These are phyloP conservation scores for Primulina tabacum DNA, from an alignment of 257 asterid species.

Conservation along the genomic window DNA sequence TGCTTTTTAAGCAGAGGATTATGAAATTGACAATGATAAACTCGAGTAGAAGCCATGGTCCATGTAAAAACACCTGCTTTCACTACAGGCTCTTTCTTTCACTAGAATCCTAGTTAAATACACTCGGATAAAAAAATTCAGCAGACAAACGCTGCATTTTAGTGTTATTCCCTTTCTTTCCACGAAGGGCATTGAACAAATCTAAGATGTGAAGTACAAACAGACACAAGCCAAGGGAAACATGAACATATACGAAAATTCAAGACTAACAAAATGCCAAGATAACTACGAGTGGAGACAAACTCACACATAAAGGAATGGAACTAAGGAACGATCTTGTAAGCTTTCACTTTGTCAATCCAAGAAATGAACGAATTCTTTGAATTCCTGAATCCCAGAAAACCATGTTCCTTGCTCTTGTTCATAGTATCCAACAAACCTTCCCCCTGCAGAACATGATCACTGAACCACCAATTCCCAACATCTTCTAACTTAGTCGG, in stretches of 20 bases:
- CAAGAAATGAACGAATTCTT: slow-evolving; percentile 69
- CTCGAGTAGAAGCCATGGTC: background rate
- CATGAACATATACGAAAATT: background rate
- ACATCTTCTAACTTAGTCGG: slow-evolving; percentile 63
- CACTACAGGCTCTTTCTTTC: background rate
- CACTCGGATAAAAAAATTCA: background rate
- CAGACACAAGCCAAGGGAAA: background rate
- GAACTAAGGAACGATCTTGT: slow-evolving; percentile 66
- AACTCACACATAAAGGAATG: slow-evolving; percentile 3
- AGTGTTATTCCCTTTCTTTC: background rate
- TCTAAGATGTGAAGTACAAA: background rate
- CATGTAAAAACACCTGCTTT: background rate
- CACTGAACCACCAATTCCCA: slow-evolving; percentile 81
- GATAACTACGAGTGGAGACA: background rate
- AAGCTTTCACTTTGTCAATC: slow-evolving; percentile 80
- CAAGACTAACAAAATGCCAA: background rate
- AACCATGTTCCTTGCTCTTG: slow-evolving; percentile 96
- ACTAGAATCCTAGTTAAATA: background rate
- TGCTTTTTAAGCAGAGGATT: too few relatives aligned
- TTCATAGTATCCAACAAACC: slow-evolving; percentile 66
- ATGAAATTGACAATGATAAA: background rate
- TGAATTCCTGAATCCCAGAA: slow-evolving; percentile 83
- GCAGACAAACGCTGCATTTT: too few relatives aligned
- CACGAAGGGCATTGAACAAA: background rate
- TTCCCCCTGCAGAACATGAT: slow-evolving; percentile 29